phyloP scores from a whole-genome alignment of 495 filamentous ascomycete species.

The Daldinia vernicosa region DNA sequence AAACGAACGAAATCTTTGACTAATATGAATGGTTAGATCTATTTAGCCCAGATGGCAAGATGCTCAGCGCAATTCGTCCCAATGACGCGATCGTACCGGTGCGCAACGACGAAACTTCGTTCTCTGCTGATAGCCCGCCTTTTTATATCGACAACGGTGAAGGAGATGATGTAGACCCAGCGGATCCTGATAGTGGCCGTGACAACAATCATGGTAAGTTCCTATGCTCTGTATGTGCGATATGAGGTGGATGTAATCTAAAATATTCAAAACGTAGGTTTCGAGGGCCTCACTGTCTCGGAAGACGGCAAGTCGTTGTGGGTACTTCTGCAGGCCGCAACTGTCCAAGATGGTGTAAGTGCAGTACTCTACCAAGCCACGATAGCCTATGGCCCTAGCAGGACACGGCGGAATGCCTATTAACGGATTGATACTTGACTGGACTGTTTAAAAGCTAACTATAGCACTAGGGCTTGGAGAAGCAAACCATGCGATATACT shows the following conservation, averaged over 20 bases:
- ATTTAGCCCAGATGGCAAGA: slow-evolving; percentile 66
- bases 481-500: slow-evolving; percentile 62
- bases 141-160: slow-evolving; percentile 57
- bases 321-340: slow-evolving; percentile 73
- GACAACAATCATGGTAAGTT: slow-evolving; percentile 73
- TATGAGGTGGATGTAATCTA: neutral
- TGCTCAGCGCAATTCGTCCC: slow-evolving; percentile 73
- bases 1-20: neutral
- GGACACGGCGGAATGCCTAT: neutral
- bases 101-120: slow-evolving; percentile 63
- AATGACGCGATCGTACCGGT: slow-evolving; percentile 73
- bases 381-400: neutral
- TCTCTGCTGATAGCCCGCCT: slow-evolving; percentile 63
- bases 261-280: slow-evolving; percentile 41
- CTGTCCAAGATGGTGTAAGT: slow-evolving; percentile 71
- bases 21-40: slow-evolving; percentile 45
- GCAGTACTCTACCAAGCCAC: neutral
- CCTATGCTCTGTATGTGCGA: neutral
- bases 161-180: slow-evolving; percentile 49
- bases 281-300: slow-evolving; percentile 75
- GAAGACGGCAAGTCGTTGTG: slow-evolving; percentile 72
- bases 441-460: slow-evolving; percentile 4
- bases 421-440: neutral
- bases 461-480: slow-evolving; percentile 47
- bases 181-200: slow-evolving; percentile 69